Evolutionary conservation across 768 basidiomycete species (phyloP).

Genomic region (Lactarius vividus): DNA sequence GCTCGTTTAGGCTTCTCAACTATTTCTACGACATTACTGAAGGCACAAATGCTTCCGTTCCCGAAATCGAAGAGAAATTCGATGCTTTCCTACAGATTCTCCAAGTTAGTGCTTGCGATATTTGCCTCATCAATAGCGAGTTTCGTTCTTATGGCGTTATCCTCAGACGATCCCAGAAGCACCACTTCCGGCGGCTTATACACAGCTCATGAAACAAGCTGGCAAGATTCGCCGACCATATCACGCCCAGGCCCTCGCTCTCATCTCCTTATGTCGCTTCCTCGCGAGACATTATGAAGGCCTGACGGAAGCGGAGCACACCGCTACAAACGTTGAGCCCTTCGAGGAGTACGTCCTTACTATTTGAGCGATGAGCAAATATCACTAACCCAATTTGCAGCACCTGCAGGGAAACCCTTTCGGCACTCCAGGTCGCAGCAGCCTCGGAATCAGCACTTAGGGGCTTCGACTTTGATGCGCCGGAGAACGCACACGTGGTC

Average conservation of each 20-base stretch:
- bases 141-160: background rate
- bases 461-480: slow-evolving; percentile 11
- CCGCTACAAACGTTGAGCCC: slow-evolving; percentile 20
- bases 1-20: slow-evolving; percentile 8
- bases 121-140: background rate
- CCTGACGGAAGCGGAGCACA: slow-evolving; percentile 15
- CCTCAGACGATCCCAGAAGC: slow-evolving; percentile 23
- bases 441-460: slow-evolving; percentile 4
- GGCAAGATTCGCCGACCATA: slow-evolving; percentile 22
- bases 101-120: slow-evolving; percentile 2
- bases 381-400: background rate
- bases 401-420: slow-evolving; percentile 12
- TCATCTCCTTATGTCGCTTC: slow-evolving; percentile 24
- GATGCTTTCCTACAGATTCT: slow-evolving; percentile 12
- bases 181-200: slow-evolving; percentile 19
- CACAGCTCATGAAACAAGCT: slow-evolving; percentile 21
- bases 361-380: background rate
- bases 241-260: slow-evolving; percentile 19
- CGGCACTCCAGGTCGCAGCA: slow-evolving; percentile 14
- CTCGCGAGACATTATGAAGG: slow-evolving; percentile 23
- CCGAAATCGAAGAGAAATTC: slow-evolving; percentile 5
- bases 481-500: slow-evolving; percentile 12
- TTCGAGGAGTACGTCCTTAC: slow-evolving; percentile 19
- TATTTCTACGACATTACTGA: slow-evolving; percentile 19
- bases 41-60: background rate